Evolutionary conservation across 768 basidiomycete genomes (phyloP).

Genomic region (Mycena sanguinolenta): DNA sequence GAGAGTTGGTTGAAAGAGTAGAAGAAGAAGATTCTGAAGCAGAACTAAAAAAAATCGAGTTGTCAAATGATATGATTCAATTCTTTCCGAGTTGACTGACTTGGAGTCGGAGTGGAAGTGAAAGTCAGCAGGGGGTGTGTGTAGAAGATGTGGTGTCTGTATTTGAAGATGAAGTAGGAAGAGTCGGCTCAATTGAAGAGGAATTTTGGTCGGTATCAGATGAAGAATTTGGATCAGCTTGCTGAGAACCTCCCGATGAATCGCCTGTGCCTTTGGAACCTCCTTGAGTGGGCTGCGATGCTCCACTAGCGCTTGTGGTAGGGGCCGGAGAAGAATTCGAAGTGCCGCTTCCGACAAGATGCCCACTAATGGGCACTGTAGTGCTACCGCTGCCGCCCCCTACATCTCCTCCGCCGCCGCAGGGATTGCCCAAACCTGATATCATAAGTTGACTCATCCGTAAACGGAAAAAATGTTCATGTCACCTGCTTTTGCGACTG

Average conservation of each 20-base stretch:
- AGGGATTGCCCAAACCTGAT: neutral
- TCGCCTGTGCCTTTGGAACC: neutral
- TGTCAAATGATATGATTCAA: conserved; percentile 1
- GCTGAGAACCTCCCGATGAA: neutral
- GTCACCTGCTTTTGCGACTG: conserved; percentile 4
- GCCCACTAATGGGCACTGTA: too few species aligned
- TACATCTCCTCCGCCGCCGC: neutral
- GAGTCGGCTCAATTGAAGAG: neutral
- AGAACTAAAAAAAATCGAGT: conserved; percentile 12
- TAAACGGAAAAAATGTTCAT: neutral
- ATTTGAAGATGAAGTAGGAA: neutral
- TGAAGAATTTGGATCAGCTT: neutral
- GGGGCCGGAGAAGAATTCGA: neutral
- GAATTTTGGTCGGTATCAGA: neutral
- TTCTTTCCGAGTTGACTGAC: neutral
- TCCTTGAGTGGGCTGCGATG: neutral
- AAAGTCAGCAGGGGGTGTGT: neutral
- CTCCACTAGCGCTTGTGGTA: too few species aligned
- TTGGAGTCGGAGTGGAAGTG: neutral
- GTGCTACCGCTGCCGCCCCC: neutral
- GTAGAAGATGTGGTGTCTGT: neutral
- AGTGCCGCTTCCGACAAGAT: neutral
- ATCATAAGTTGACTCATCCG: neutral
- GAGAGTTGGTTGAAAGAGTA: neutral
- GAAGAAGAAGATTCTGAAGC: neutral